Evolutionary conservation across 176 grass and related monocot species (phyloP).

Genomic region (Phoenix dactylifera): DNA sequence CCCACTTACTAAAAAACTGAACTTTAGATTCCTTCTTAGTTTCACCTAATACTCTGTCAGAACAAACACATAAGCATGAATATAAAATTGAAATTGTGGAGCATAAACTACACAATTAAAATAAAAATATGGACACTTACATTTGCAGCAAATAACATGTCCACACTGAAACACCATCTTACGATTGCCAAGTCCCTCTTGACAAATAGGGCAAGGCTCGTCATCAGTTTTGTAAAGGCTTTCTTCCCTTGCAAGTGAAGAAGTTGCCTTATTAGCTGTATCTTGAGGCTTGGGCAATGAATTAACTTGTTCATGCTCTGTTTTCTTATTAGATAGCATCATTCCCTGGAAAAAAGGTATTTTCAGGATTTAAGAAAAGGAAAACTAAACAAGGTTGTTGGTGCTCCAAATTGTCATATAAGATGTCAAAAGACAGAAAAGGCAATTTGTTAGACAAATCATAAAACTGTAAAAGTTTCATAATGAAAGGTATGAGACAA

Average conservation of each 20-base stretch:
- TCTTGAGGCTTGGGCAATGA: slow-evolving; percentile 29
- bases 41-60: no score
- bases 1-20: no score
- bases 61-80: no score
- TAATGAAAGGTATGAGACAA: no score
- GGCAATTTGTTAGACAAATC: no score
- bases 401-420: not conserved
- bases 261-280: slow-evolving; percentile 22
- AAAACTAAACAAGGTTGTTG: not conserved
- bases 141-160: slow-evolving; percentile 92
- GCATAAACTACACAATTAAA: no score
- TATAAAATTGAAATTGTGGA: no score
- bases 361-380: slow-evolving; percentile 20
- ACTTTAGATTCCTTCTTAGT: no score
- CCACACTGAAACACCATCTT: slow-evolving; percentile 97
- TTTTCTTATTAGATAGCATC: slow-evolving; percentile 36
- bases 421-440: no score
- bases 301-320: slow-evolving; percentile 16
- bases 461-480: no score
- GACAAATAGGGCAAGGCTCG: slow-evolving; percentile 79
- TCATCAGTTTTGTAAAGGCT: slow-evolving; percentile 30
- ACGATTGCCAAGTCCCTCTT: slow-evolving; percentile 63
- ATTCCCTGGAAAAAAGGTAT: slow-evolving; percentile 39
- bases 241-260: slow-evolving; percentile 24
- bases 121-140: slow-evolving; percentile 33